Base-by-base conservation (phyloP, 1,139 yeast species). In the Nakaseomyces delphensis region DNA sequence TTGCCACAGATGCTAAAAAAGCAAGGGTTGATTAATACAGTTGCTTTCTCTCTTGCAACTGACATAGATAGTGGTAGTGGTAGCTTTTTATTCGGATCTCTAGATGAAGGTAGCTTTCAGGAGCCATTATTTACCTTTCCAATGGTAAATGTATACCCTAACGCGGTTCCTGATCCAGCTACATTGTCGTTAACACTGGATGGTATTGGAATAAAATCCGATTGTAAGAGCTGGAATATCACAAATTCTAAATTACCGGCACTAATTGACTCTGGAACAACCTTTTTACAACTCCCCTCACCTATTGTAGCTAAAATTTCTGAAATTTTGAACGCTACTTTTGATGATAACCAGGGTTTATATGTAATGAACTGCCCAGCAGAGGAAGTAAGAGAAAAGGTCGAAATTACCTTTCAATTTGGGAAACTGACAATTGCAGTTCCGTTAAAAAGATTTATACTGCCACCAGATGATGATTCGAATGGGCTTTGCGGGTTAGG, bases 201-300 rank as follows among this genome's bases (percentile, higher is more conserved):
- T 36, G 63, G 65, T 2, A 51, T 73, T 25, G 74, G 67, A 7
- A 7, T 38, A 11, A 13, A n/a, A 4, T 20, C 18, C 4, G 16
- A 20, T n/a, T 47, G 58, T 7, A 40, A 43, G 37, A 49, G 48
- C 10, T 61, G 60, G 31, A 58, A 61, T n/a, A 62, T 53, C 40
- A 48, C 57, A 1, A 47, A 55, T 16, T 48, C 54, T 3, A 49
- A 55, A 20, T 51, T 52, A 36, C 66, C 77, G 1, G 83, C 77
- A 2, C 60, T 78, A 36, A 61, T 83, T 38, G 93, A 83, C 60
- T 74, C 86, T 2, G 91, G 91, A 37, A 74, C 87, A 7, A 76
- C 87, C 2, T 60, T 76, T 39, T 68, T 81, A 4, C 72, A 70
- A 49, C 58, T 78, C 2, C 83, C 85, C 16, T 40, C 54, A 1